Evolutionary conservation across 176 grass and related monocot species (phyloP), one percentile per base, ranked within the genome.

Genomic region (Phragmites australis): DNA sequence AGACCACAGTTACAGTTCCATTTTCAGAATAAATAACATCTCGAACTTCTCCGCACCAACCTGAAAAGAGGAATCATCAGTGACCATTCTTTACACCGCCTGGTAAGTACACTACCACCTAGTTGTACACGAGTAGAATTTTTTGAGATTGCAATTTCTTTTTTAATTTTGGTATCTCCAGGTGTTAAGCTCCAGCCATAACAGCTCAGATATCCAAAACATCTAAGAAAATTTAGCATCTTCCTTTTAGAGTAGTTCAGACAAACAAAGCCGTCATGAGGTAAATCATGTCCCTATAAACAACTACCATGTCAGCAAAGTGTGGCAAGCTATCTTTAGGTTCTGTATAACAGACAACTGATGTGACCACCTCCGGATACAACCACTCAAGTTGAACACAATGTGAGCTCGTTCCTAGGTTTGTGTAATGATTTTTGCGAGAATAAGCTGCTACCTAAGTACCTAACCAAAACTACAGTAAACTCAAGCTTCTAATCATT

Each of bases 21-120:
- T 81, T 76, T 15, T 88, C 79, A 26, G 81, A 91, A 84, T 91
- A 93, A 45, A 81, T 91, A 64, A 97, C 91, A 86, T 91, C 70
- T 27, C 94, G 84, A 65, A 97, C 84, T 93, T 97, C 94, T 74
- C 94, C 94, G 66, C 94, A 97, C 94, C 94, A 97, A 73, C 94
- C 94, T 97, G 81, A 74, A 81, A 30, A 79, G 41, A 75, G 25
- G 14, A 78, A 68, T 17, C 41, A 32, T 55, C 7, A 22, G 32
- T 71, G 75, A 80, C n/a, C 55, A 83, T 1, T 72, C 30, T 42
- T 34, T 47, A 63, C 6, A 64, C 4, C 5, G 4, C 15, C 23
- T 0, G 6, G 41, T 27, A 72, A n/a, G 14, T 81, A 30, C 32
- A 27, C 12, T 47, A 78, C 5, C 50, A 39, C 26, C 44, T 64